phyloP scores from a whole-genome alignment of 345 rosid species.

The Acer saccharum region DNA sequence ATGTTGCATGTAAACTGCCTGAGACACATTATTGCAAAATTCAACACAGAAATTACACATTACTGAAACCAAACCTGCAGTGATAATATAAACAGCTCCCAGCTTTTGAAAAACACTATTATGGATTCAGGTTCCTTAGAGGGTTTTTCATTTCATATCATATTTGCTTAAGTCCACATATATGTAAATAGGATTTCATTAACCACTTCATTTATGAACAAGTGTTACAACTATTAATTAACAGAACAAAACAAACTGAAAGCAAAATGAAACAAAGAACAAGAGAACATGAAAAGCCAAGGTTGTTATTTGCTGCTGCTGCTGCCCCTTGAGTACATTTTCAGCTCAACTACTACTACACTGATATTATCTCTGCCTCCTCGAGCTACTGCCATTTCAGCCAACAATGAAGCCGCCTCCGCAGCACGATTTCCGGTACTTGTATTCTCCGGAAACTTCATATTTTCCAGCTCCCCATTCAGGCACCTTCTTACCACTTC shows the following conservation, averaged over 20 bases:
- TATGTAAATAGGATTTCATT: no score
- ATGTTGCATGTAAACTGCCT: no score
- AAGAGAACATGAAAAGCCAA: neutral
- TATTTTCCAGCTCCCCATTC: conserved; percentile 3
- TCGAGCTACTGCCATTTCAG: conserved; percentile 40
- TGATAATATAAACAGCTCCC: neutral
- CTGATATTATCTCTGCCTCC: conserved; percentile 47
- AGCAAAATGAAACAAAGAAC: neutral
- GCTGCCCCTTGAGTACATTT: neutral
- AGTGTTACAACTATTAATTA: no score
- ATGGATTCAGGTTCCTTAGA: no score
- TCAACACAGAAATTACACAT: no score
- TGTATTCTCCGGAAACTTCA: conserved; percentile 3
- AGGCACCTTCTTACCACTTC: conserved; percentile 29
- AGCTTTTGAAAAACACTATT: neutral
- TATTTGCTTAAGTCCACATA: no score
- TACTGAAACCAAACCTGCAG: no score
- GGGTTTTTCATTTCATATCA: no score
- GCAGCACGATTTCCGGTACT: conserved; percentile 10
- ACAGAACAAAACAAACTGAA: neutral
- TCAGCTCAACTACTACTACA: conserved; percentile 38
- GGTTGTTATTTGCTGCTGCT: neutral
- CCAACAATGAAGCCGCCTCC: conserved; percentile 32
- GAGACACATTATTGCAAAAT: no score
- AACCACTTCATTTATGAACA: neutral